Evolutionary conservation across 305 asterid genomes (phyloP), one percentile per base, ranked within the genome.

Genomic region (Fraxinus sp.): DNA sequence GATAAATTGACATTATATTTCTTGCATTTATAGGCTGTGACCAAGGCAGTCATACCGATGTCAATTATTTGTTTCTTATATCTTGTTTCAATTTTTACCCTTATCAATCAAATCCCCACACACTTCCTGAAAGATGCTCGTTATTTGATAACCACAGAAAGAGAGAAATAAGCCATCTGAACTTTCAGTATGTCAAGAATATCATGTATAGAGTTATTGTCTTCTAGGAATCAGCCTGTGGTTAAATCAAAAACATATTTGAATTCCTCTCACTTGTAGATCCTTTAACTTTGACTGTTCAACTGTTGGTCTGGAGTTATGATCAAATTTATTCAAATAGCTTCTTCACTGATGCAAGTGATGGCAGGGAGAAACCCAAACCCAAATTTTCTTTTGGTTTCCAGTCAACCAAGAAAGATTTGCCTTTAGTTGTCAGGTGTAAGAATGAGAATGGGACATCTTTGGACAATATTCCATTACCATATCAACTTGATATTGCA

Each of bases 361-460:
- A 87, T 85, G 81, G 88, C 79, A 86, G 44, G 83, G 83, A 80
- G 74, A 93, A 90, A 87, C 66, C 85, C 71, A 94, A 88, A 91
- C 86, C 86, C 77, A 92, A 82, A 74, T 85, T 85, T 81, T 84
- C 85, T 73, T 91, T 89, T 83, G 89, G 83, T 81, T 85, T 81
- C 82, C 88, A 82, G 80, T 84, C 91, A 70, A 82, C 37, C 46
- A 88, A 79, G 81, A 80, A 86, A 76, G 91, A 82, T 76, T 71
- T 37, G 55, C 84, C 89, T 57, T 73, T 87, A 83, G 83, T 66
- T 85, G 86, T 76, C 76, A 37, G 84, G 74, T 88, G 79, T 85
- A 84, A 83, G 80, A 83, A 86, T 68, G 89, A 79, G 44, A 82
- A 68, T 68, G 62, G 77, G 79, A 81, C 80, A 10, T 84, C 88